Base-by-base conservation (phyloP, 441 rosid genomes). In the Mallotus repandus region DNA sequence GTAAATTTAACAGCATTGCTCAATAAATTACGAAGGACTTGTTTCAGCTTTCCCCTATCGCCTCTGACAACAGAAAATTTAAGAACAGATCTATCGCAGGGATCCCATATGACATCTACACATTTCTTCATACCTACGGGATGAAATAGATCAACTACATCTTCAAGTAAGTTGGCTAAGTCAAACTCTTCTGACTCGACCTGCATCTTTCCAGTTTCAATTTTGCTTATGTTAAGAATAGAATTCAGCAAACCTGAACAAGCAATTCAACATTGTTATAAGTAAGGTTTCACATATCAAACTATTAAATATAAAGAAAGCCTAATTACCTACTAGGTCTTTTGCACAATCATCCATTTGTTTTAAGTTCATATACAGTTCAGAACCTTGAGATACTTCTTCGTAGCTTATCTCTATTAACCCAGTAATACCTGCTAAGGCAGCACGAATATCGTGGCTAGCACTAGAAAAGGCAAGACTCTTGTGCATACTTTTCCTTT, bases 1-100 rank as follows among this genome's bases (percentile, higher is more conserved):
- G 97, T 94, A 73, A 88, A 94, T 80, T 94, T 94, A 14, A 94
- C 90, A 38, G 97, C 94, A 74, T 94, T 94, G 88, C 89, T 85
- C 0, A 89, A 70, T 63, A 94, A 73, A 80, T 94, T 94, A 19
- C 83, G 77, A 19, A 94, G 76, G 35, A 92, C 74, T 71, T 88
- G 95, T 35, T 83, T 83, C 49, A 92, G 83, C 72, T 86, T 92
- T 35, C 86, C 88, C 59, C 84, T 74, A 29, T 94, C 98, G 0
- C 97, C 97, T 81, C 72, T 76, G 48, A 94, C 93, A 3, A 73
- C 78, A n/a, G 86, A 76, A 73, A 48, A 76, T 77, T 80, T 84
- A 68, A 83, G 68, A 25, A 88, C 66, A 7, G 96, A 88, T 69
- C 89, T 88, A 72, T 92, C 94, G 15, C 58, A 82, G 10, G 82